These are phyloP conservation scores for Torulaspora franciscae DNA, from an alignment of 805 yeast genomes.

Conservation along the genomic window DNA sequence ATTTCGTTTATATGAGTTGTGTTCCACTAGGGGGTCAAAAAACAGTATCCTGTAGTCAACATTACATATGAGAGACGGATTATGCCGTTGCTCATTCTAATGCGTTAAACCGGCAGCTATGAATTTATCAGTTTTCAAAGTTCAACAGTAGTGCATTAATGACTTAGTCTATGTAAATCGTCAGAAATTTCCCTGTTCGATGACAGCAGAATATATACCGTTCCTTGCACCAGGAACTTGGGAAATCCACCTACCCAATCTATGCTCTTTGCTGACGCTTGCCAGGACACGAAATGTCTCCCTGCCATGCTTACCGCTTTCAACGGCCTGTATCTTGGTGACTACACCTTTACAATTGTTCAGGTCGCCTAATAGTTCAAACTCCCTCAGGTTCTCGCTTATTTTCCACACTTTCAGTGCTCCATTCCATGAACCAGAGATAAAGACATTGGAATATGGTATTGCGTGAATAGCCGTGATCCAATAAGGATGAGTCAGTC, in stretches of 20 bases:
- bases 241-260: constrained; percentile 80
- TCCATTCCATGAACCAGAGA: constrained; percentile 89
- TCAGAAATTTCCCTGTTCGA: constrained; percentile 38
- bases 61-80: too few relatives aligned
- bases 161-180: background rate
- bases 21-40: too few relatives aligned
- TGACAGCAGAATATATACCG: constrained; percentile 56
- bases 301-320: constrained; percentile 48
- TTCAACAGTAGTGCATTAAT: background rate
- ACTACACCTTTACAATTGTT: constrained; percentile 64
- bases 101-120: too few relatives aligned
- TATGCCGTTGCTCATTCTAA: too few relatives aligned
- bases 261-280: constrained; percentile 76
- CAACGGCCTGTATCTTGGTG: constrained; percentile 54
- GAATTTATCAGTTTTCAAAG: too few relatives aligned
- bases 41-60: too few relatives aligned
- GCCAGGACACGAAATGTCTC: constrained; percentile 56
- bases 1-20: too few relatives aligned
- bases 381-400: constrained; percentile 56
- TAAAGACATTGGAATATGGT: constrained; percentile 78
- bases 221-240: constrained; percentile 64
- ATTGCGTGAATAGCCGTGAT: constrained; percentile 76
- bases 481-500: constrained; percentile 66
- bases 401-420: constrained; percentile 72
- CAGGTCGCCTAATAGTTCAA: constrained; percentile 53